These are phyloP conservation scores for Penicillium paxilli DNA, from an alignment of 495 filamentous ascomycete genomes.

Conservation along the genomic window DNA sequence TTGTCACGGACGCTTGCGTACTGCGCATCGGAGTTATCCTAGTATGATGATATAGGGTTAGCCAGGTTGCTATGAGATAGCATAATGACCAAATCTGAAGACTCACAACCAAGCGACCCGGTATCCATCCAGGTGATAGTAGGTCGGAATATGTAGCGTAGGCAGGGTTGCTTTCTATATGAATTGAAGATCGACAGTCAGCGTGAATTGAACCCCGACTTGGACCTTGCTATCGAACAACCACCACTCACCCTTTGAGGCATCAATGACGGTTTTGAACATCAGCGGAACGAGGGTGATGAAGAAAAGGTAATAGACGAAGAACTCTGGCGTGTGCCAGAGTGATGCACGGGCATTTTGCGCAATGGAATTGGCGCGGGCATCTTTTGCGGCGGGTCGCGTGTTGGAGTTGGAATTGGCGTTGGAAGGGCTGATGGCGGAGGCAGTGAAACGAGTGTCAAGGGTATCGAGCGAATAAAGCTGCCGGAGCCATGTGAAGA, in stretches of 20 bases:
- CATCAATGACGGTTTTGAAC: constrained; percentile 83
- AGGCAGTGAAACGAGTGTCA: constrained; percentile 84
- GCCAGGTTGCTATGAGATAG: neutral
- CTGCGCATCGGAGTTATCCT: constrained; percentile 91
- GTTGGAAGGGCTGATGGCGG: constrained; percentile 65
- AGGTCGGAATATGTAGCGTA: constrained; percentile 71
- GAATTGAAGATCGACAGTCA: constrained; percentile 52
- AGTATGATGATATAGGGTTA: constrained; percentile 10
- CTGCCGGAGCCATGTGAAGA: constrained; percentile 41
- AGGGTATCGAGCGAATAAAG: constrained; percentile 87
- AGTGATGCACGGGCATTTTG: constrained; percentile 53
- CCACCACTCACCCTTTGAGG: constrained; percentile 71
- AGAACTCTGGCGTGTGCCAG: constrained; percentile 90
- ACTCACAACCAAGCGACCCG: constrained; percentile 85
- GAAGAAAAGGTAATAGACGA: constrained; percentile 75
- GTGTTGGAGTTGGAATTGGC: constrained; percentile 34
- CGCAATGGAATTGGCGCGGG: constrained; percentile 46
- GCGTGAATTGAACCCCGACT: constrained; percentile 1
- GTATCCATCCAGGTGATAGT: constrained; percentile 86
- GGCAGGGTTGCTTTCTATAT: constrained; percentile 80
- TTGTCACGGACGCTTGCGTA: constrained; percentile 87
- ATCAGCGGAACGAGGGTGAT: constrained; percentile 72
- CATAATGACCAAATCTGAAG: neutral
- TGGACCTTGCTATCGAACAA: neutral
- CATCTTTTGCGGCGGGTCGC: constrained; percentile 43